Percentiles rank a stretch among this genome's conserved stretches.
phyloP scores from a whole-genome alignment of 1,284 basidiomycete species.

The Marasmius fiardii region DNA sequence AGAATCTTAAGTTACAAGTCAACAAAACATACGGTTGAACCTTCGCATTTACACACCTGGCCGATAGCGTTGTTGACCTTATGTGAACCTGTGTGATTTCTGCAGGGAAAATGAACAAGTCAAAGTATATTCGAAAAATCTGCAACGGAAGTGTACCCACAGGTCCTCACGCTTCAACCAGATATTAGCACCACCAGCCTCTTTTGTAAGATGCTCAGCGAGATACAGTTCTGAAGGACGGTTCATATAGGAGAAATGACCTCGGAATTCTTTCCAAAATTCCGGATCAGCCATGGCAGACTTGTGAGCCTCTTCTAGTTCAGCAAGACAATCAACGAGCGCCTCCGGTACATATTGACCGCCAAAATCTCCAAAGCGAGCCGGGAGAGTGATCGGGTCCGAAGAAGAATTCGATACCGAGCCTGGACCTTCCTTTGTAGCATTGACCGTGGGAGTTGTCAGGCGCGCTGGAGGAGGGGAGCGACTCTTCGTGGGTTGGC shows the following conservation, averaged over 20 bases:
- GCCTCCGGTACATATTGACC: slow-evolving; percentile 98
- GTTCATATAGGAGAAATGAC: slow-evolving; percentile 89
- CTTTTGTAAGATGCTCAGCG: slow-evolving; percentile 72
- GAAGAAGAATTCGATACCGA: slow-evolving; percentile 25
- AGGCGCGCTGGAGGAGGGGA: slow-evolving; percentile 26
- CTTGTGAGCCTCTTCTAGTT: slow-evolving; percentile 91
- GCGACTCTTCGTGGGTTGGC: slow-evolving; percentile 34
- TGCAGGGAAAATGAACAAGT: slow-evolving; percentile 30
- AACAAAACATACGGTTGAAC: background rate
- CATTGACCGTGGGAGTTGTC: slow-evolving; percentile 23
- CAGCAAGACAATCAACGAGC: slow-evolving; percentile 85
- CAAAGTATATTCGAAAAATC: background rate
- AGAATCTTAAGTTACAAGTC: slow-evolving; percentile 61
- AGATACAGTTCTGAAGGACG: slow-evolving; percentile 74
- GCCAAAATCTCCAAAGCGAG: slow-evolving; percentile 93
- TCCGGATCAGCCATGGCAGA: slow-evolving; percentile 83
- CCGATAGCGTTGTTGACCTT: slow-evolving; percentile 97
- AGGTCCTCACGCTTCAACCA: slow-evolving; percentile 99
- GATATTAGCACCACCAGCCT: slow-evolving; percentile 87
- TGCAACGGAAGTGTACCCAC: slow-evolving; percentile 41
- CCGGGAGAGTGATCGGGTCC: slow-evolving; percentile 56
- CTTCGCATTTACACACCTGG: slow-evolving; percentile 48
- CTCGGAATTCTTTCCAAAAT: slow-evolving; percentile 92
- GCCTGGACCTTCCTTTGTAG: slow-evolving; percentile 25
- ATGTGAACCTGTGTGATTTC: slow-evolving; percentile 95